These are phyloP conservation scores for Xerocomus potaroensis DNA, from an alignment of 768 basidiomycete genomes.

Conservation along the genomic window DNA sequence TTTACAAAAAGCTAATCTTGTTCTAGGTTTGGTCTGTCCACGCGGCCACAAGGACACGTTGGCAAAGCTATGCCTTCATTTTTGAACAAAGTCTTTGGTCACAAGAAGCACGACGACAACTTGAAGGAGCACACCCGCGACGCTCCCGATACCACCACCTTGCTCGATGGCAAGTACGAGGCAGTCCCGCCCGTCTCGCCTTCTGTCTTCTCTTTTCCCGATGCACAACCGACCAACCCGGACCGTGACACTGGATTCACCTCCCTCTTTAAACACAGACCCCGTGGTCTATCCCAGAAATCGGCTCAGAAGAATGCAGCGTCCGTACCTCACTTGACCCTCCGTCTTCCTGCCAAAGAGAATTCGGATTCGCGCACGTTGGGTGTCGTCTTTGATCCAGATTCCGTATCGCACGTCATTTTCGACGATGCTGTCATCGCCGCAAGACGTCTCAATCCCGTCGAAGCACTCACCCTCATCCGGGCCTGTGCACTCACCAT, in stretches of 20 bases:
- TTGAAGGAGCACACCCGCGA: slow-evolving; percentile 37
- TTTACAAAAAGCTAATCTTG: slow-evolving; percentile 4
- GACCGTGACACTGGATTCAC: slow-evolving; percentile 45
- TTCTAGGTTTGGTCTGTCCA: slow-evolving; percentile 4
- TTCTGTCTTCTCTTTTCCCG: slow-evolving; percentile 18
- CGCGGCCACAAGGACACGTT: slow-evolving; percentile 10
- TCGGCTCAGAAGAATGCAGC: slow-evolving; percentile 32
- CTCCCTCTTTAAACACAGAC: slow-evolving; percentile 48
- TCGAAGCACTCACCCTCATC: slow-evolving; percentile 61
- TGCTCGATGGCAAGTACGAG: slow-evolving; percentile 75
- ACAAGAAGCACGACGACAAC: slow-evolving; percentile 64
- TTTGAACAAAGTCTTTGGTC: slow-evolving; percentile 72
- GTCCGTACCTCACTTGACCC: slow-evolving; percentile 52
- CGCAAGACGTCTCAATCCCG: slow-evolving; percentile 53
- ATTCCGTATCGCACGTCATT: slow-evolving; percentile 43
- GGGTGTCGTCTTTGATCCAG: slow-evolving; percentile 57
- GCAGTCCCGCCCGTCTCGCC: slow-evolving; percentile 50
- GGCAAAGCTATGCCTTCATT: slow-evolving; percentile 54
- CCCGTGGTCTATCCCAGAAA: slow-evolving; percentile 35
- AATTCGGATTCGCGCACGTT: slow-evolving; percentile 44
- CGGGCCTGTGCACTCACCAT: slow-evolving; percentile 68
- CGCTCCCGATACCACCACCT: slow-evolving; percentile 39
- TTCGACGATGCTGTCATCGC: slow-evolving; percentile 55
- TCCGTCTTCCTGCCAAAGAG: slow-evolving; percentile 56
- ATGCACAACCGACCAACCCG: slow-evolving; percentile 23